Percentiles rank a stretch among this genome's conserved stretches.
Evolutionary conservation across 78 protist genomes (phyloP).

Genomic region (Carpediemonas membranifera): DNA sequence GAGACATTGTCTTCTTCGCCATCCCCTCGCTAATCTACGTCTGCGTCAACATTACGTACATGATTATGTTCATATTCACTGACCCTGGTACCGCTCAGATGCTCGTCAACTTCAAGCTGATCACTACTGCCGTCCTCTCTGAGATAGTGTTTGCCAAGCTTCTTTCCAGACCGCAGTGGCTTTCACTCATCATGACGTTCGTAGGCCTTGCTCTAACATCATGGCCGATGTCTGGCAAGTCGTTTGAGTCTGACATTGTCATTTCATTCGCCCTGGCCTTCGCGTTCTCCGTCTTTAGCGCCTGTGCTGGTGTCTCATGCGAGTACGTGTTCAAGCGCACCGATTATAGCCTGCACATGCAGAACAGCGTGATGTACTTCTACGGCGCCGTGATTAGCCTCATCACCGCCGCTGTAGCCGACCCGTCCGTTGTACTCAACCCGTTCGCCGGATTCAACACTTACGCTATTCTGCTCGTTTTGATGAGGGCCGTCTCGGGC

Average conservation of each 20-base stretch:
- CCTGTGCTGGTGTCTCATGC: constrained; percentile 1
- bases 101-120: constrained; percentile 1
- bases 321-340: constrained; percentile 3
- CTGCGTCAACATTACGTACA: neutral
- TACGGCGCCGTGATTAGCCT: constrained; percentile 4
- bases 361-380: neutral
- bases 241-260: neutral
- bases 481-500: constrained; percentile 5
- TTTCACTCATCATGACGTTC: neutral
- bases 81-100: neutral
- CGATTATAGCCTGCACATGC: neutral
- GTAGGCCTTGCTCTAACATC: neutral
- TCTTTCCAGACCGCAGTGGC: neutral
- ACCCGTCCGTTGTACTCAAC: neutral
- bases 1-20: too few species aligned
- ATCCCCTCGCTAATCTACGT: constrained; percentile 7
- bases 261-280: neutral
- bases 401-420: neutral
- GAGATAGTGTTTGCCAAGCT: neutral
- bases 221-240: neutral
- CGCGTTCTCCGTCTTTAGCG: neutral
- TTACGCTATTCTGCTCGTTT: neutral
- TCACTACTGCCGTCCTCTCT: constrained; percentile 9
- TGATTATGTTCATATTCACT: neutral
- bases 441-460: neutral